Evolutionary conservation across 176 grass and related monocot species (phyloP).

Genomic region (Phoenix dactylifera): DNA sequence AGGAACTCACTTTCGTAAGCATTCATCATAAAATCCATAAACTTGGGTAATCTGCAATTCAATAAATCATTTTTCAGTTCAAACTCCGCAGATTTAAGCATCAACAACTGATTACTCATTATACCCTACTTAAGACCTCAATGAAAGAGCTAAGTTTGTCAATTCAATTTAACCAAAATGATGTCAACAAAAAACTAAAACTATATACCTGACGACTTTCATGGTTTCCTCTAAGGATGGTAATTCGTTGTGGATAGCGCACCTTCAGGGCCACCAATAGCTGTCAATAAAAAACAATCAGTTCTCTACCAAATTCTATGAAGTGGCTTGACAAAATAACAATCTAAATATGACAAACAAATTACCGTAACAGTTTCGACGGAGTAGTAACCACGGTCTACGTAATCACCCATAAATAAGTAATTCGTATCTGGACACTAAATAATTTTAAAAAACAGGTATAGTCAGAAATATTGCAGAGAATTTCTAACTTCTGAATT

Average conservation of each 20-base stretch:
- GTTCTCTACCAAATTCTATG: background rate
- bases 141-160: no score
- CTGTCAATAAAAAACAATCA: conserved; percentile 20
- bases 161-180: conserved; percentile 1
- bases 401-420: conserved; percentile 99
- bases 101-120: no score
- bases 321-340: background rate
- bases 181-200: background rate
- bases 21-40: conserved; percentile 98
- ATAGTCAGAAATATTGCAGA: no score
- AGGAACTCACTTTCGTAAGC: conserved; percentile 83
- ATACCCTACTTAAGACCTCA: background rate
- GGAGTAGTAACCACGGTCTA: conserved; percentile 95
- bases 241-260: conserved; percentile 93
- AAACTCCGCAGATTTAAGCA: background rate
- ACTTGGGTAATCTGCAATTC: conserved; percentile 87
- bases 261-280: conserved; percentile 95
- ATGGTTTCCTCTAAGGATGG: conserved; percentile 99
- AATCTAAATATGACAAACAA: background rate
- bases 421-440: conserved; percentile 99
- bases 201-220: conserved; percentile 78
- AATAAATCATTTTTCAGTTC: conserved; percentile 13
- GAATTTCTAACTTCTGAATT: no score
- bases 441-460: conserved; percentile 17
- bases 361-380: conserved; percentile 97